A percentile compares a stretch with the other conserved stretches of the same genome.
These are phyloP conservation scores for Zychaea mexicana DNA, from an alignment of 371 early-diverging fungal genomes.

Conservation along the genomic window DNA sequence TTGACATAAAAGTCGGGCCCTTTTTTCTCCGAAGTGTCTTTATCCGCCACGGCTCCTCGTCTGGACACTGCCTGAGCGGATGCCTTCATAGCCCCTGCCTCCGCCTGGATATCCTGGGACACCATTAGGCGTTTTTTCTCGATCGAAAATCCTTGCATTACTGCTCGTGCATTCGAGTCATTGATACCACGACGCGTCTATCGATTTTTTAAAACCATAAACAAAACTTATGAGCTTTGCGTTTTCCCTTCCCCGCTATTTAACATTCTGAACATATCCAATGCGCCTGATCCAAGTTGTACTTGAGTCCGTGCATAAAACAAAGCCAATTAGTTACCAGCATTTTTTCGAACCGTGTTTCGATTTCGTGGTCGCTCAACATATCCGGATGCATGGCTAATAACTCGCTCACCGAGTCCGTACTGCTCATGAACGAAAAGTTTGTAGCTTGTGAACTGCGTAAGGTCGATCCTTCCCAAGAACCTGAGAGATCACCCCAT, in stretches of 20 bases:
- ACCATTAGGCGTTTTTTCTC: constrained; percentile 57
- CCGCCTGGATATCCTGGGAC: constrained; percentile 51
- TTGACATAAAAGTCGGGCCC: constrained; percentile 66
- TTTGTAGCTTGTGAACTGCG: constrained; percentile 25
- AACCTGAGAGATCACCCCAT: background rate
- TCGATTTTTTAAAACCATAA: background rate
- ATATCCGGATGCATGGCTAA: constrained; percentile 6
- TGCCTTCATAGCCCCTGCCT: constrained; percentile 17
- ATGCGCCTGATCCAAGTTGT: too few species aligned
- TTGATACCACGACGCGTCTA: constrained; percentile 51
- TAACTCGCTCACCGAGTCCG: constrained; percentile 12
- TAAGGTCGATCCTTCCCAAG: constrained; percentile 16
- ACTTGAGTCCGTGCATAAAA: too few species aligned
- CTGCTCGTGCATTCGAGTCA: constrained; percentile 34
- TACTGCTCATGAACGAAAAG: constrained; percentile 14
- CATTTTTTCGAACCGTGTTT: constrained; percentile 51
- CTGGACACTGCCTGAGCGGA: constrained; percentile 15
- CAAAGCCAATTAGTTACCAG: too few species aligned
- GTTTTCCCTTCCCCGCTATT: background rate
- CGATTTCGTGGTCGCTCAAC: constrained; percentile 32
- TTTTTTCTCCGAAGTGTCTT: constrained; percentile 49
- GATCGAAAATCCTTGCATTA: constrained; percentile 44
- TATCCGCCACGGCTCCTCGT: constrained; percentile 35
- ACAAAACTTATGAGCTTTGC: background rate
- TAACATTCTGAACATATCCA: too few species aligned